A percentile compares a stretch with the other conserved stretches of the same genome.
Evolutionary conservation across 352 stramenopile species (phyloP).

Genomic region (Pythium monospermum): DNA sequence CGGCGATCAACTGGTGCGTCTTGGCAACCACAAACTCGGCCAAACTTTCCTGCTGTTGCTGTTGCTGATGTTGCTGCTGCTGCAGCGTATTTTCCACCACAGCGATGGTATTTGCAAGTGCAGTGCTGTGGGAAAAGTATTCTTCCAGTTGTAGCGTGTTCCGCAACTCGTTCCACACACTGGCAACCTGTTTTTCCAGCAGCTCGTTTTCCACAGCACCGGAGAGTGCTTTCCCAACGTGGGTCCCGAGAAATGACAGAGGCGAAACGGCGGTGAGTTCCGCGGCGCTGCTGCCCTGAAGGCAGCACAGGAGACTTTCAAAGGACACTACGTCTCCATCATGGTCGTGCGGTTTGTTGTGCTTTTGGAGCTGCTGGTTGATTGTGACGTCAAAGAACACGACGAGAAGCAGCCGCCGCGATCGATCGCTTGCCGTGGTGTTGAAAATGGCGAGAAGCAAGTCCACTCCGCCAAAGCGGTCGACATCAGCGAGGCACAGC

Average conservation of each 20-base stretch:
- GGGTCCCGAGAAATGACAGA: constrained; percentile 2
- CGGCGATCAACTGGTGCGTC: constrained; percentile 26
- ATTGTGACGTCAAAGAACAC: constrained; percentile 22
- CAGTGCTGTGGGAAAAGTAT: constrained; percentile 37
- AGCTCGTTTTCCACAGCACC: constrained; percentile 15
- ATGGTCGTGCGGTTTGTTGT: constrained; percentile 3
- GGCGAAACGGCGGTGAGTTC: background rate
- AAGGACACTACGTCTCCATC: background rate
- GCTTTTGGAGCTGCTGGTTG: constrained; percentile 4
- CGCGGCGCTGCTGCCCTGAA: constrained; percentile 10
- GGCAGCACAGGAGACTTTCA: constrained; percentile 6
- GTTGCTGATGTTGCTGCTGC: background rate
- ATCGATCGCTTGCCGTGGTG: constrained; percentile 16
- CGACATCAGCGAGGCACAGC: constrained; percentile 21
- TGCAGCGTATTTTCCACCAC: constrained; percentile 8
- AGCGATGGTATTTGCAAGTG: constrained; percentile 28
- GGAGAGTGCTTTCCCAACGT: constrained; percentile 23
- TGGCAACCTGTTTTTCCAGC: constrained; percentile 32
- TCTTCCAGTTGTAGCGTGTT: constrained; percentile 23
- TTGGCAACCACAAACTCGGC: constrained; percentile 27
- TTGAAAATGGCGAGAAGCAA: constrained; percentile 33
- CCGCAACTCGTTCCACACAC: constrained; percentile 34
- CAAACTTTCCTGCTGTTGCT: constrained; percentile 10
- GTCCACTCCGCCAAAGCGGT: constrained; percentile 30
- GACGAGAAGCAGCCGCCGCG: constrained; percentile 16